Evolutionary conservation across 2,329 filamentous ascomycete species (phyloP), one percentile per base, ranked within the genome.

Genomic region (Cercospora canescens): DNA sequence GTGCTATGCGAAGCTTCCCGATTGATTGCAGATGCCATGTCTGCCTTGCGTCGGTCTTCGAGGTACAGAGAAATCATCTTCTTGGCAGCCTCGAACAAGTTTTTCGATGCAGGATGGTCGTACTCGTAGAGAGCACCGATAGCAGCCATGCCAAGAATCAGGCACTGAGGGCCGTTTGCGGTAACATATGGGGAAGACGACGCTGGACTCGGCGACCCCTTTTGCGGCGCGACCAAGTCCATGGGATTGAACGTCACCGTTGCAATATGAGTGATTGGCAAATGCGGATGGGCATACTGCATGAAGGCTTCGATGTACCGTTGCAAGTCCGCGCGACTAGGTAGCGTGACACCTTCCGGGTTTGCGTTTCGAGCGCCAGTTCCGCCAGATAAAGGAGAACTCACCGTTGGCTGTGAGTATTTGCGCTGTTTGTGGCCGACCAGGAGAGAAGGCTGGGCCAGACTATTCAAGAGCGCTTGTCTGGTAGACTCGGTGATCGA

Each of bases 21-120:
- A 60, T 83, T 86, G 26, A 87, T 79, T 5, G 85, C 84, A 50
- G 85, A 85, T 24, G 86, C 85, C 77, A 96, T 89, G 76, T 96
- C 93, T 61, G 91, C 91, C 77, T 94, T 94, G 70, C 93, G 89
- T 65, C 93, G 87, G 78, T 97, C 93, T 77, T 98, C 94, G 35
- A 99, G 86, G 76, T 97, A 97, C 67, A 94, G 84, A 69, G 94
- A 90, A 65, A 98, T 96, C 90, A 97, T 93, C 80, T 93, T 96
- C 83, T 97, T 97, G 57, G 94, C 92, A 76, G 93, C 90, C 72
- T 96, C 92, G 74, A 97, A 97, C 7, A 99, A 81, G 55, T 96
- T 91, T 76, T 90, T 91, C 26, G 94, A 96, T 63, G 90, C 87
- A 30, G 85, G 84, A 65, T 89, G 88, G 66, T 98, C 94, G 75